Base-by-base conservation (phyloP, 208 protist species). In the Wallacemonas sp. region DNA sequence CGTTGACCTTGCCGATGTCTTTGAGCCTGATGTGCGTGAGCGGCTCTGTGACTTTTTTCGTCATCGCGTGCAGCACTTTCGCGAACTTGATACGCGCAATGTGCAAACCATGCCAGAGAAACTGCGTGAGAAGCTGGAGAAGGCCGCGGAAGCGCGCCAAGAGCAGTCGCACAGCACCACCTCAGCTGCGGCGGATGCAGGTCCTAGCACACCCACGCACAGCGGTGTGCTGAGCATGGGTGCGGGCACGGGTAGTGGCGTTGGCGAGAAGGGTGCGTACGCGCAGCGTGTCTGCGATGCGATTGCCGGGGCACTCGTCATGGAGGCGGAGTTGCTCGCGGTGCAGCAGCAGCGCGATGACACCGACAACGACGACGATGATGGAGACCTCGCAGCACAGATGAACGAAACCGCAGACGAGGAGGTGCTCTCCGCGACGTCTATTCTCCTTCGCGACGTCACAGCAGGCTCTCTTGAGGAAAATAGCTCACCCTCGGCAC, bases 41-140 rank as follows among this genome's bases (percentile, higher is more conserved):
- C 72, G 76, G 8, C 68, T 89, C 2, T 41, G 73, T 17, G 30
- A 56, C 0, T 89, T 73, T 64, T 89, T 80, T 41, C 46, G 64
- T 46, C 64, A 73, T 31, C 75, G 79, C 6, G 63, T 86, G 5
- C 46, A 24, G 22, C 75, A 81, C 65, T 84, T 79, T 47, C 55
- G 71, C 15, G 66, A 63, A 19, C 56, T 79, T 6, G 75, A 79
- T 53, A 66, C 61, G 53, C 65, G 61, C 19, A 71, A 88, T 64
- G 65, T 58, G 49, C 63, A 70, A 46, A 75, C 77, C 8, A 66
- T 70, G 60, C 66, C 77, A 30, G 36, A 70, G 47, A 19, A 65
- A 53, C 60, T 75, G 42, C 53, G 53, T 19, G 66, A 75, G 63
- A 63, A 72, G 45, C 68, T 83, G 58, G 62, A 66, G 27, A 22